These are phyloP conservation scores for Leptoxyphium fumago DNA, from an alignment of 2,329 filamentous ascomycete genomes.

Conservation along the genomic window DNA sequence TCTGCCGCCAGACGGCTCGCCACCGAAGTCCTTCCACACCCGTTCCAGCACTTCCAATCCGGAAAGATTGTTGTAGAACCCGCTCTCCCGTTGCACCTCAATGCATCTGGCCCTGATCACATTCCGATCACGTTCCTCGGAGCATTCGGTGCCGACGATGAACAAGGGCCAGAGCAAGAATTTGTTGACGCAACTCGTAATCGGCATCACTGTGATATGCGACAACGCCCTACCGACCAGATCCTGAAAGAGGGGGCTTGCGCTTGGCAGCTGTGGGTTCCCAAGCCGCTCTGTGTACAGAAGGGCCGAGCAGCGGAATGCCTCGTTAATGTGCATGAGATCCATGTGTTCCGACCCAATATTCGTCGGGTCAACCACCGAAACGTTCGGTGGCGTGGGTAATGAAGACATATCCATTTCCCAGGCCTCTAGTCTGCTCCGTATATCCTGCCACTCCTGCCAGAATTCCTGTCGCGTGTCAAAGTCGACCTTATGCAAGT, in stretches of 20 bases:
- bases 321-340: constrained; percentile 70
- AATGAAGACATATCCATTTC: constrained; percentile 42
- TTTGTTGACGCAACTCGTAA: constrained; percentile 61
- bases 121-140: constrained; percentile 62
- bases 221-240: constrained; percentile 70
- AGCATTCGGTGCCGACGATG: constrained; percentile 77
- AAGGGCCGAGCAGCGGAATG: constrained; percentile 77
- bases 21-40: constrained; percentile 46
- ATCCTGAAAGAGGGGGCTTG: constrained; percentile 64
- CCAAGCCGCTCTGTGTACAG: constrained; percentile 82
- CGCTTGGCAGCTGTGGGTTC: constrained; percentile 56
- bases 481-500: constrained; percentile 40
- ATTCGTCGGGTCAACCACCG: not conserved
- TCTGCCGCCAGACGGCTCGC: constrained; percentile 10
- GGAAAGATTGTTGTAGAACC: constrained; percentile 85
- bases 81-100: constrained; percentile 75
- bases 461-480: constrained; percentile 53
- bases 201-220: constrained; percentile 66
- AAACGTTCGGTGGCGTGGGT: constrained; percentile 7
- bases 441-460: constrained; percentile 73
- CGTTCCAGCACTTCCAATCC: constrained; percentile 75
- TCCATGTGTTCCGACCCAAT: constrained; percentile 47
- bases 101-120: constrained; percentile 67
- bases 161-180: constrained; percentile 91
- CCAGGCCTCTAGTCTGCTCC: constrained; percentile 65